Base-by-base conservation (phyloP, 495 filamentous ascomycete genomes). In the Neurospora sp. region DNA sequence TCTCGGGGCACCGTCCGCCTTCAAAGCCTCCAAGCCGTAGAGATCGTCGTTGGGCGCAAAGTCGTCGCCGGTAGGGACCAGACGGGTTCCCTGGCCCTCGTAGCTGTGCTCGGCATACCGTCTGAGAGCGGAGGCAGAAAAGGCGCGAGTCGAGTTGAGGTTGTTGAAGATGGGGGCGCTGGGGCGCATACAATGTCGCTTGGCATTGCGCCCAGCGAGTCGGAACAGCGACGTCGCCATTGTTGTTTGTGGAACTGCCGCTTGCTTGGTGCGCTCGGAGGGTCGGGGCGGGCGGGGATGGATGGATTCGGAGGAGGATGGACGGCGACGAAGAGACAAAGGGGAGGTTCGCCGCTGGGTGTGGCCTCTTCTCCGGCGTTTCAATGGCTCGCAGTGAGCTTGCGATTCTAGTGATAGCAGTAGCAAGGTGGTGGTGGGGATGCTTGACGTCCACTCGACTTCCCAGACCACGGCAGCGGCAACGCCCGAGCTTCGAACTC, bases 91-190 rank as follows among this genome's bases (percentile, higher is more conserved):
- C 14, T 66, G 54, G 73, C 87, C 78, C 80, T 90, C 84, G 76
- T 90, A 90, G 71, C 85, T 79, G 42, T 85, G 79, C 48, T 86
- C 83, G 75, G 91, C 90, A 77, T 89, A 86, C 74, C 85, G 87
- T 74, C 90, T 90, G 75, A 90, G 84, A 46, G 87, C 83, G 37
- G 92, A 86, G 76, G 89, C 87, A 76, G 92, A 89, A 83, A 97
- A 89, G 76, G 89, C 87, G 76, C 93, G 89, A 73, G 83, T 76
- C 40, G 73, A 71, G 62, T 76, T 48, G 16, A 77, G 69, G 37
- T 77, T 74, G 23, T 39, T 62, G 38, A 39, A 20, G 4, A 71
- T 46, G 59, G 78, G 74, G 35, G 77, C 35, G 69, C 72, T 71
- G 44, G 77, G 77, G 72, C 82, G 80, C 73, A 86, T 74, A 76